Percentiles rank a stretch among this genome's conserved stretches.
Conservation (phyloP, 2,329 filamentous ascomycete genomes). For the Reticulascus tulasneorum region DNA sequence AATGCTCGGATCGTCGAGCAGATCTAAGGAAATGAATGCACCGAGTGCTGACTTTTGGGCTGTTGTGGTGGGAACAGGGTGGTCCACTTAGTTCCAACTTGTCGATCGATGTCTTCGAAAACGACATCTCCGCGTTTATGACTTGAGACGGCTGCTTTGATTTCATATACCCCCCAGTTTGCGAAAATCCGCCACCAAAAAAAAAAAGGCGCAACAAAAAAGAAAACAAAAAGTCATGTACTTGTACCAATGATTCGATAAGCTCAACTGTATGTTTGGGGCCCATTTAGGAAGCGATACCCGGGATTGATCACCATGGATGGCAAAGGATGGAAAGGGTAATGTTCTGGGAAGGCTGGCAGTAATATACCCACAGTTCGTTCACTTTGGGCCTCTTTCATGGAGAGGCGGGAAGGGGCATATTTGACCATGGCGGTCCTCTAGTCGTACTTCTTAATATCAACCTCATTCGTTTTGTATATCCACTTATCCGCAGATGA, state of each 20-base stretch:
- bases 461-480: too few species aligned
- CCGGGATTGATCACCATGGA: too few species aligned
- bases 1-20: slow-evolving; percentile 81
- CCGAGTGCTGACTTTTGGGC: slow-evolving; percentile 14
- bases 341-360: too few species aligned
- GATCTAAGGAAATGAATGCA: slow-evolving; percentile 53
- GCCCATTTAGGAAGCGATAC: slow-evolving; percentile 8
- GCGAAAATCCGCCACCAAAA: neutral
- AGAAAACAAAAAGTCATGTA: slow-evolving; percentile 3
- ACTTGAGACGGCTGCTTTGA: slow-evolving; percentile 8
- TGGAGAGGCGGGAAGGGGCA: too few species aligned
- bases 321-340: too few species aligned
- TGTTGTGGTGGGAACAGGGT: slow-evolving; percentile 11
- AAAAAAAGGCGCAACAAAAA: neutral
- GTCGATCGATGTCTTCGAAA: slow-evolving; percentile 2
- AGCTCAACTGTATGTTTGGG: neutral
- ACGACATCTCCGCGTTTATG: slow-evolving; percentile 2
- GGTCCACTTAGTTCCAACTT: slow-evolving; percentile 10
- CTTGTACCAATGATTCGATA: neutral
- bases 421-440: too few species aligned
- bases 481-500: too few species aligned
- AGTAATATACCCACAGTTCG: too few species aligned
- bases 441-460: too few species aligned
- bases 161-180: slow-evolving; percentile 10
- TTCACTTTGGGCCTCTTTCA: too few species aligned